Evolutionary conservation across 1,284 basidiomycete genomes (phyloP), one percentile per base, ranked within the genome.

Genomic region (Trametes hirsuta): DNA sequence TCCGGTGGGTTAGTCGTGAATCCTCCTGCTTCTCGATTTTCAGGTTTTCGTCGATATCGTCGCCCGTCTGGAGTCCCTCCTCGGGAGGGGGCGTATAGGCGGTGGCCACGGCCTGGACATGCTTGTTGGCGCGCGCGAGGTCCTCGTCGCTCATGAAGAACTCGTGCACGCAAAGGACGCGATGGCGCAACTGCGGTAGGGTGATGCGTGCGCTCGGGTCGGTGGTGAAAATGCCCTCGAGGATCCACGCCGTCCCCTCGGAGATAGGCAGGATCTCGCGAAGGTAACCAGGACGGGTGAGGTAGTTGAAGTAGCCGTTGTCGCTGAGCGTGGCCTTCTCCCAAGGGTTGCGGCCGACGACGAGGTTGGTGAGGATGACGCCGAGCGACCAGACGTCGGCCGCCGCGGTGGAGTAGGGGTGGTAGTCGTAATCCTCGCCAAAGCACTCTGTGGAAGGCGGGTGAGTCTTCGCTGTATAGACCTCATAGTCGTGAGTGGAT

Each of bases 281-380:
- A 18, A 95, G 79, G 68, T 89, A 88, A 65, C 88, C 75, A 42
- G 79, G 81, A 66, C 93, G 81, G 49, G 81, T 75, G 51, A 92
- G 74, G 76, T 82, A 95, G 0, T 86, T 83, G 21, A 78, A 73
- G 78, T 92, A 97, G 42, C 86, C 88, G 54, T 86, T 83, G 75
- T 97, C 94, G 47, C 80, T 77, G 5, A 81, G 75, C 48, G 81
- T 84, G 4, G 96, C 94, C 66, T 84, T 81, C 63, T 85, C 84
- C 96, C 96, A 98, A 5, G 94, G 95, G 72, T 92, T 93, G 45
- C 91, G 86, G 18, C 92, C 91, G 59, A 90, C 91, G 48, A 94
- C 87, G 75, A 98, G 84, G 76, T 96, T 97, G 58, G 57, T 61
- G 53, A 75, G 66, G 65, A 72, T 68, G 50, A 73, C 52, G 37